phyloP scores from a whole-genome alignment of 2,329 filamentous ascomycete species.

The Penicillium corylophilum region DNA sequence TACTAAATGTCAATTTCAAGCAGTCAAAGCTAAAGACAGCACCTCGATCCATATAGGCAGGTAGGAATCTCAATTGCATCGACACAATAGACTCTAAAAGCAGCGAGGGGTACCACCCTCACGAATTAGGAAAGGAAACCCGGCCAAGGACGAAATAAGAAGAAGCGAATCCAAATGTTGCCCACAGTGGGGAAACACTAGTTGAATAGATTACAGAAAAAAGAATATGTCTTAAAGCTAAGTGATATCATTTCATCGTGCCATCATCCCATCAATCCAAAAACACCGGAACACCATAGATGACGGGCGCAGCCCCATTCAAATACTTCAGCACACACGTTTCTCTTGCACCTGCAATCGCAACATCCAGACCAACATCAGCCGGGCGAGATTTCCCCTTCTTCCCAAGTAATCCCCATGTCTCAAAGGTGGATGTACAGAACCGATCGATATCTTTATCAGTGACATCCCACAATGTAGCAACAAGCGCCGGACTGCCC shows the following conservation, averaged over 20 bases:
- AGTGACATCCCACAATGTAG: slow-evolving; percentile 96
- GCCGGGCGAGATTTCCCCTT: slow-evolving; percentile 26
- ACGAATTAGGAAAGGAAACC: background rate
- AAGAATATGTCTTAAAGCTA: background rate
- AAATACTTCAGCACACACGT: slow-evolving; percentile 87
- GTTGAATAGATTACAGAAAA: slow-evolving; percentile 1
- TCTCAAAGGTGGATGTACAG: slow-evolving; percentile 72
- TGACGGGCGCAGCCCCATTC: slow-evolving; percentile 88
- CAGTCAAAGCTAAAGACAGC: background rate
- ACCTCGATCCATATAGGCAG: too few relatives aligned
- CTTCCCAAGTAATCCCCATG: slow-evolving; percentile 74
- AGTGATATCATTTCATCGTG: background rate
- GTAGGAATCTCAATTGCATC: background rate
- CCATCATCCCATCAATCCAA: slow-evolving; percentile 45
- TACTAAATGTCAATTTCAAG: background rate
- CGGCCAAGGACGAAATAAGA: background rate
- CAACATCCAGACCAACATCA: slow-evolving; percentile 67
- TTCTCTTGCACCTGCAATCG: slow-evolving; percentile 70
- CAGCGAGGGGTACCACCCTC: background rate
- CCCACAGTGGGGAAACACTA: slow-evolving; percentile 16
- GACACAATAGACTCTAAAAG: background rate
- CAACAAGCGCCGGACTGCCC: slow-evolving; percentile 80
- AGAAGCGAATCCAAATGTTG: slow-evolving; percentile 15
- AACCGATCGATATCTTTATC: slow-evolving; percentile 97
- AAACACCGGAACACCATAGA: slow-evolving; percentile 94